Percentiles rank a stretch among this genome's conserved stretches.
These are phyloP conservation scores for Penicillium sp. DNA, from an alignment of 2,329 filamentous ascomycete species.

Conservation along the genomic window DNA sequence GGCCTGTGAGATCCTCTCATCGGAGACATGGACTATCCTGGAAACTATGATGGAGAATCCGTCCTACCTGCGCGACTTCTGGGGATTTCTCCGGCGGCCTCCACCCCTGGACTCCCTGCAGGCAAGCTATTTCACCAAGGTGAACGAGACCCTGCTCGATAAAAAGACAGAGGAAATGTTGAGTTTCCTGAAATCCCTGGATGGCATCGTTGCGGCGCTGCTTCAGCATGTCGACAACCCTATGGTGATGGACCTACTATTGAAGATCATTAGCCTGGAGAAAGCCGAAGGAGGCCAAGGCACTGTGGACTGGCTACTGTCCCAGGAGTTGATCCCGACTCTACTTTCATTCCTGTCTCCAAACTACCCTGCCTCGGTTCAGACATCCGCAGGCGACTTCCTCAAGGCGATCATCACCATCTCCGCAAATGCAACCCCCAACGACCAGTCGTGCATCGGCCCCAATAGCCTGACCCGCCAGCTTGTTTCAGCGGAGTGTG, in stretches of 20 bases:
- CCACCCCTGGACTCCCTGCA: conserved; percentile 87
- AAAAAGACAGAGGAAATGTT: conserved; percentile 99
- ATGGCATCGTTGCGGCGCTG: conserved; percentile 78
- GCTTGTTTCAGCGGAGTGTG: conserved; percentile 80
- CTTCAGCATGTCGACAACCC: conserved; percentile 93
- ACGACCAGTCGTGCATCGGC: conserved; percentile 97
- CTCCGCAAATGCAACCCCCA: conserved; percentile 94
- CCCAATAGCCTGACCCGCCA: conserved; percentile 95
- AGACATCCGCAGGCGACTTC: conserved; percentile 95
- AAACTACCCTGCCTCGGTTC: conserved; percentile 81
- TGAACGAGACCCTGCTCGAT: conserved; percentile 95
- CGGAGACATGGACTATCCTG: conserved; percentile 94
- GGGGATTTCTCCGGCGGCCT: conserved; percentile 81
- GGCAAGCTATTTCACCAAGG: conserved; percentile 97
- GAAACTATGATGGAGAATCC: conserved; percentile 87
- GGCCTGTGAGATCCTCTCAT: conserved; percentile 87
- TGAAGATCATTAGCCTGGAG: conserved; percentile 96
- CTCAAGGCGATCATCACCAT: conserved; percentile 99
- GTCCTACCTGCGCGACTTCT: conserved; percentile 75
- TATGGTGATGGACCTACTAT: conserved; percentile 94
- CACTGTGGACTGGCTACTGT: conserved; percentile 95
- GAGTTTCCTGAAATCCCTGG: conserved; percentile 77
- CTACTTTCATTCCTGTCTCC: conserved; percentile 83
- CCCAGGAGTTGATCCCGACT: conserved; percentile 80
- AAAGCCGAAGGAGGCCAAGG: conserved; percentile 87